These are phyloP conservation scores for Waltergamsia citrina DNA, from an alignment of 2,329 filamentous ascomycete genomes.

Conservation along the genomic window DNA sequence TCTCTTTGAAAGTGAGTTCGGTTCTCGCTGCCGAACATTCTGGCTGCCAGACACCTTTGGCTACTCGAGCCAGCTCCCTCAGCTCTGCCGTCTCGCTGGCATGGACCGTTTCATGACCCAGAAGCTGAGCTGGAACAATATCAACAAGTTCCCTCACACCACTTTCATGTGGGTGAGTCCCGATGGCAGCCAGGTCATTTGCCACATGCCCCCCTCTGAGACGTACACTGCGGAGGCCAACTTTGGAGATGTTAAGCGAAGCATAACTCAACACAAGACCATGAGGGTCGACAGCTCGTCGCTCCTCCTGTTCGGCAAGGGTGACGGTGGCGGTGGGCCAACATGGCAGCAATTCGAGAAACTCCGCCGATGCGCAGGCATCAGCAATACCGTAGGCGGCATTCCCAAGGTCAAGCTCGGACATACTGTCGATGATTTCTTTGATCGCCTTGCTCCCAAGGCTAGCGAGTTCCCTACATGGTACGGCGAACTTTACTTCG, in stretches of 20 bases:
- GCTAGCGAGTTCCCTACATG: constrained; percentile 76
- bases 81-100: constrained; percentile 85
- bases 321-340: constrained; percentile 90
- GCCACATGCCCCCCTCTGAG: constrained; percentile 93
- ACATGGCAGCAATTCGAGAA: constrained; percentile 94
- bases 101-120: constrained; percentile 97
- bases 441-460: constrained; percentile 75
- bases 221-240: constrained; percentile 93
- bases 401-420: constrained; percentile 86
- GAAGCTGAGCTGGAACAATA: constrained; percentile 99
- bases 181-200: constrained; percentile 92
- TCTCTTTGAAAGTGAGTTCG: constrained; percentile 90
- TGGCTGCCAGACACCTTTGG: constrained; percentile 98
- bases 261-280: constrained; percentile 86
- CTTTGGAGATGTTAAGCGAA: constrained; percentile 88
- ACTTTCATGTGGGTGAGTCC: constrained; percentile 98
- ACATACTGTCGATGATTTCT: constrained; percentile 88
- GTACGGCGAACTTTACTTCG: constrained; percentile 98
- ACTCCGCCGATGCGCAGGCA: constrained; percentile 80
- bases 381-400: constrained; percentile 73
- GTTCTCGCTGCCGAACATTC: constrained; percentile 80
- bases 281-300: constrained; percentile 89
- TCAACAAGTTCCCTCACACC: constrained; percentile 97
- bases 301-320: constrained; percentile 89
- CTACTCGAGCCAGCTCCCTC: constrained; percentile 89